These are phyloP conservation scores for Abelmoschus esculentus DNA, from an alignment of 345 rosid species.

Conservation along the genomic window DNA sequence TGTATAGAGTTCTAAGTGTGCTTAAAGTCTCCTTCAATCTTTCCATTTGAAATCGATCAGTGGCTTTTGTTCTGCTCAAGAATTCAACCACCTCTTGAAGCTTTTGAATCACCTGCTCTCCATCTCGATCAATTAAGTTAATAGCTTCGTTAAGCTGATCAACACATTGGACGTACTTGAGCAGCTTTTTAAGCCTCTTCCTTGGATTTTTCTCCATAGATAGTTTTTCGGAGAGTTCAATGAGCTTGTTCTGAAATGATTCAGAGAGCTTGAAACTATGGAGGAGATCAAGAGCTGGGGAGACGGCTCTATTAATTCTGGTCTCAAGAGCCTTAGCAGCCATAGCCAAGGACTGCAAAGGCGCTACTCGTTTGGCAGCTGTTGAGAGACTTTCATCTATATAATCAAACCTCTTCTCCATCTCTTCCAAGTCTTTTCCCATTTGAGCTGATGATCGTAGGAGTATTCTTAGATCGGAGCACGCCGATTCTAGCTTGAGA, in stretches of 20 bases:
- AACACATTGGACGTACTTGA: conserved; percentile 37
- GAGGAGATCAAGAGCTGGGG: conserved; percentile 43
- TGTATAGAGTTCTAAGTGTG: conserved; percentile 44
- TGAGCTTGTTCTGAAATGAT: conserved; percentile 37
- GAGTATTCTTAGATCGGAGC: conserved; percentile 36
- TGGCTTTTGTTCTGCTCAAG: conserved; percentile 65
- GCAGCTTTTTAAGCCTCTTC: conserved; percentile 32
- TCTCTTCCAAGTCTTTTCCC: conserved; percentile 28
- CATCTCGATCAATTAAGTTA: conserved; percentile 31
- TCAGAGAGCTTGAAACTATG: conserved; percentile 41
- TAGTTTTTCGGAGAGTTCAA: conserved; percentile 29
- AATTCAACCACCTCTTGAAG: conserved; percentile 73
- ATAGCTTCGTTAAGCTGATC: conserved; percentile 34
- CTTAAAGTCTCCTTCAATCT: conserved; percentile 49
- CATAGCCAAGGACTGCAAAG: conserved; percentile 50
- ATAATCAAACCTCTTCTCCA: conserved; percentile 30
- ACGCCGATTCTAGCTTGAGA: conserved; percentile 32
- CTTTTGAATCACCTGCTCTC: conserved; percentile 54
- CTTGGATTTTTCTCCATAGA: conserved; percentile 14
- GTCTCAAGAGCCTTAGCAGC: conserved; percentile 53
- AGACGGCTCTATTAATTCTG: conserved; percentile 48
- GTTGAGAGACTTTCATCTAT: conserved; percentile 32
- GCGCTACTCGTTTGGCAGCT: conserved; percentile 39
- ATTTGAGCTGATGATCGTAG: conserved; percentile 25
- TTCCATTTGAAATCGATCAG: conserved; percentile 37